Evolutionary conservation across 2,329 filamentous ascomycete genomes (phyloP).

Genomic region (Cadophora gregata): DNA sequence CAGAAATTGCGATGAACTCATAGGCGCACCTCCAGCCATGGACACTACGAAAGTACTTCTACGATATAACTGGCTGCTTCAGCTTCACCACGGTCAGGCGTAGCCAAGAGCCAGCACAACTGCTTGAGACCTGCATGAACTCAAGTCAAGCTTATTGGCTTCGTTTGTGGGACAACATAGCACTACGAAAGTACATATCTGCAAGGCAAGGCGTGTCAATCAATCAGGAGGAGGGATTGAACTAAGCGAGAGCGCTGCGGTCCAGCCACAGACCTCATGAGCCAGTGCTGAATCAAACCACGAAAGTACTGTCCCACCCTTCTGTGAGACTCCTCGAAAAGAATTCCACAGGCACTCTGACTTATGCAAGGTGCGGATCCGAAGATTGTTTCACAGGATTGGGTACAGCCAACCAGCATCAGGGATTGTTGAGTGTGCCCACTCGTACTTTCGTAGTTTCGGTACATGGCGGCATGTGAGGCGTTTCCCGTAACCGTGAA

Average conservation of each 20-base stretch:
- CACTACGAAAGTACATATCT: neutral
- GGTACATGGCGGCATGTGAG: neutral
- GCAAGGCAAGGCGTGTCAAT: neutral
- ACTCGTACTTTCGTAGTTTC: conserved; percentile 10
- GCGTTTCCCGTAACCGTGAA: neutral
- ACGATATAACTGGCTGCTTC: neutral
- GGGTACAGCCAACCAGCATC: neutral
- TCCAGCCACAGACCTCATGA: neutral
- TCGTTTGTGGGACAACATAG: neutral
- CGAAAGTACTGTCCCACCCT: neutral
- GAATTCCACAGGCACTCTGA: neutral
- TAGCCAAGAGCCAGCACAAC: neutral
- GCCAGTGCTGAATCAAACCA: neutral
- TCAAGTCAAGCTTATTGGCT: neutral
- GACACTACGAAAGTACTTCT: conserved; percentile 10
- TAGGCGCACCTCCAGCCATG: neutral
- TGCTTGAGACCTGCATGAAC: neutral
- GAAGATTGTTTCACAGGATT: neutral
- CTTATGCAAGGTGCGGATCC: neutral
- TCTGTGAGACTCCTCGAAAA: neutral
- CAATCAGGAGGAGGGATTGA: neutral
- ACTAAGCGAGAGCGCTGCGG: conserved; percentile 1
- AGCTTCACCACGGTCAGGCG: neutral
- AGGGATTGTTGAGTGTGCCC: neutral
- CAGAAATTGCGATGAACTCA: neutral